Percentiles rank a stretch among this genome's conserved stretches.
Evolutionary conservation across 352 stramenopile species (phyloP).

Genomic region (Phytophthora nicotianae): DNA sequence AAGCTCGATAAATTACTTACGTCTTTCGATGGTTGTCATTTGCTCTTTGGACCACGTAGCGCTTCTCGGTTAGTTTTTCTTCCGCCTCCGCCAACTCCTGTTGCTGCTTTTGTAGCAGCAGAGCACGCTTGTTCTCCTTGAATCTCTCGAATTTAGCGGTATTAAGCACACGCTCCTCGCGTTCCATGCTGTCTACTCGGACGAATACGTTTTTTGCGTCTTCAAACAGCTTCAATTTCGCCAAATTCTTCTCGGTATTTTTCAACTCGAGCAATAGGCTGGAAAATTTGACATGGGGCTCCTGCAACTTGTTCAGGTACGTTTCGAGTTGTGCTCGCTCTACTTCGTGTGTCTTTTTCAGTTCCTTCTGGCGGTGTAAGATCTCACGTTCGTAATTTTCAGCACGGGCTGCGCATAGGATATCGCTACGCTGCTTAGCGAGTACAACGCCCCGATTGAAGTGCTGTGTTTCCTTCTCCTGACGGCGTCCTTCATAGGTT

Average conservation of each 20-base stretch:
- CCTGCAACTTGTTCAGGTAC: slow-evolving; percentile 57
- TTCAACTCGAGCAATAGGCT: slow-evolving; percentile 74
- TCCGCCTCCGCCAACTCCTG: slow-evolving; percentile 61
- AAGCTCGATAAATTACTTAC: slow-evolving; percentile 30
- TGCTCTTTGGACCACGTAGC: slow-evolving; percentile 61
- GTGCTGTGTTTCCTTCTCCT: slow-evolving; percentile 53
- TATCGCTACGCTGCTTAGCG: slow-evolving; percentile 41
- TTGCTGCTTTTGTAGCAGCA: slow-evolving; percentile 60
- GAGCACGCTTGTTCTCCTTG: slow-evolving; percentile 59
- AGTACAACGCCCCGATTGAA: slow-evolving; percentile 55
- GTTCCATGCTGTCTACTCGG: slow-evolving; percentile 64
- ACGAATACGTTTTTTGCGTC: slow-evolving; percentile 76
- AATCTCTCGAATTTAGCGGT: slow-evolving; percentile 57
- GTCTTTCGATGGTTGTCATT: slow-evolving; percentile 65
- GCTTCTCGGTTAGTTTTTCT: slow-evolving; percentile 76
- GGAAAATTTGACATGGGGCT: slow-evolving; percentile 74
- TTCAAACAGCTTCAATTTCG: slow-evolving; percentile 67
- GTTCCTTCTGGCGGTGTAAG: slow-evolving; percentile 47
- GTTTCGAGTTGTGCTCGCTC: slow-evolving; percentile 67
- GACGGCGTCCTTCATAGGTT: slow-evolving; percentile 57
- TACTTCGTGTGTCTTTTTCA: slow-evolving; percentile 66
- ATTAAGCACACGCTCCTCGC: slow-evolving; percentile 52
- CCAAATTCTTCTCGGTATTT: slow-evolving; percentile 71
- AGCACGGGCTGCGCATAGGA: slow-evolving; percentile 35
- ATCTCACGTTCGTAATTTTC: slow-evolving; percentile 50